These are phyloP conservation scores for Fusarium solani-melongenae DNA, from an alignment of 2,329 filamentous ascomycete species.

Conservation along the genomic window DNA sequence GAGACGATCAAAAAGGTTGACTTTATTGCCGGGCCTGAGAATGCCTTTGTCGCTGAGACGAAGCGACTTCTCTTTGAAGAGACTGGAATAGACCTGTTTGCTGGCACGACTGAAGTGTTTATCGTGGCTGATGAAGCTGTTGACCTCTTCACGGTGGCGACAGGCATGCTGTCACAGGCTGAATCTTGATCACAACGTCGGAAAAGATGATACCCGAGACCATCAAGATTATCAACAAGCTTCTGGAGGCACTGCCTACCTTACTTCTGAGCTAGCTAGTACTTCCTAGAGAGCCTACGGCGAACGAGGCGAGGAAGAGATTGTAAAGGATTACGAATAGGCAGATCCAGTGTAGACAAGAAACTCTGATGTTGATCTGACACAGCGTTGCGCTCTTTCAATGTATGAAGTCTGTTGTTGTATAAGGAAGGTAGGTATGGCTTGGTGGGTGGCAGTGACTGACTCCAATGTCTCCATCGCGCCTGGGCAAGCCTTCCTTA, in stretches of 20 bases:
- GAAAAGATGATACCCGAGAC: background rate
- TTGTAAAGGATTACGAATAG: no score
- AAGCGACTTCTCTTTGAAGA: background rate
- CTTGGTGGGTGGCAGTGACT: background rate
- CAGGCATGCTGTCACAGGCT: background rate
- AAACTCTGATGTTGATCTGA: no score
- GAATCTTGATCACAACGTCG: background rate
- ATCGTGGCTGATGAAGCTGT: background rate
- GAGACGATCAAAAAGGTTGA: background rate
- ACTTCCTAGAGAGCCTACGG: background rate
- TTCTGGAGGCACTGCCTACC: background rate
- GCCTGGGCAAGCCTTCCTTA: background rate
- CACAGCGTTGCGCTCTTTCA: background rate
- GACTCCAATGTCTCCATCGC: background rate
- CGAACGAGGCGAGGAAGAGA: no score
- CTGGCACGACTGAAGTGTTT: background rate
- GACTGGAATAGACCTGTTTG: background rate
- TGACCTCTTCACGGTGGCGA: background rate
- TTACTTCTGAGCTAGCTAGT: background rate
- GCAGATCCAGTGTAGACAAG: background rate
- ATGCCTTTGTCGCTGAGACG: background rate
- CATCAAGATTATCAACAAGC: background rate
- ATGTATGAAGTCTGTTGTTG: background rate
- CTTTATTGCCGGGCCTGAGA: background rate
- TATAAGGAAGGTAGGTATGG: background rate